phyloP scores from a whole-genome alignment of 306 rosid genomes.

The Rosa chinensis region DNA sequence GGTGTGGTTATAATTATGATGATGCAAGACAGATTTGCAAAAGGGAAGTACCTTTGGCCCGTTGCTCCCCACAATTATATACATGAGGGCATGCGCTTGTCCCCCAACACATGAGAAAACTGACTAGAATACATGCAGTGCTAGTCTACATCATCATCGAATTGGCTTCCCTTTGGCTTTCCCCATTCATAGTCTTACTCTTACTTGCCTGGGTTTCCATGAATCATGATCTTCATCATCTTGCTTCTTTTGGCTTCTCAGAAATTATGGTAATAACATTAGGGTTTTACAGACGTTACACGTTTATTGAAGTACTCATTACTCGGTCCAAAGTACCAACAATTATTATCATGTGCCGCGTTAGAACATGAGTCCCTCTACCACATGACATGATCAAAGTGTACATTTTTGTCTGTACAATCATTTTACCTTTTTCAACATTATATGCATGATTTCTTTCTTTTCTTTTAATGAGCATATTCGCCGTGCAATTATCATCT shows the following conservation, averaged over 20 bases:
- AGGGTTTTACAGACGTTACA: conserved; percentile 3
- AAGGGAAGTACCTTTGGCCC: conserved; percentile 1
- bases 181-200: not conserved
- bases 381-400: conserved; percentile 8
- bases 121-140: not conserved
- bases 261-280: not conserved
- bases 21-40: conserved; percentile 22
- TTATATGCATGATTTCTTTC: not conserved
- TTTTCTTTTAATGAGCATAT: not conserved
- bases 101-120: not conserved
- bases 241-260: not conserved
- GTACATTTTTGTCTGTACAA: not conserved
- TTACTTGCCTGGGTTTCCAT: not conserved
- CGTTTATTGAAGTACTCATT: not conserved
- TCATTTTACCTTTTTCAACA: conserved; percentile 7
- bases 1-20: not conserved
- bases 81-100: conserved; percentile 34
- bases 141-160: not conserved
- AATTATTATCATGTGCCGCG: not conserved
- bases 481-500: not conserved
- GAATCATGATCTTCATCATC: not conserved
- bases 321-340: not conserved
- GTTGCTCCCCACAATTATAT: conserved; percentile 19
- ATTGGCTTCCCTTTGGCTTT: not conserved
- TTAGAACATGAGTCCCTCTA: conserved; percentile 2